Base-by-base conservation (phyloP, 106 monocot genomes). In the Dendrobium catenatum region DNA sequence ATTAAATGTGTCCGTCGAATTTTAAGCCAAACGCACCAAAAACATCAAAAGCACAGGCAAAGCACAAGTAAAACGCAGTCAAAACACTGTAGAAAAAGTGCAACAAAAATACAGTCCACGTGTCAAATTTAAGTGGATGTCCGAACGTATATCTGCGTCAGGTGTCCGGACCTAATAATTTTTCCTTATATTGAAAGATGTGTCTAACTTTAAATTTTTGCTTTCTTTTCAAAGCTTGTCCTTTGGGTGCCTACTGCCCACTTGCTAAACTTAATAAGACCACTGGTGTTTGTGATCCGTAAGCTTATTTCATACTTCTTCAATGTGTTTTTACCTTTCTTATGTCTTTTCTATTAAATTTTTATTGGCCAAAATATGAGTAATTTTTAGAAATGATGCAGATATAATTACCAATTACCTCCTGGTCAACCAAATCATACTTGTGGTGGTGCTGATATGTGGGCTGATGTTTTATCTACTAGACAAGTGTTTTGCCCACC, bases 281-380 rank as follows among this genome's bases (percentile, higher is more conserved):
- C 26, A 88, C 90, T 56, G 96, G 96, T 55, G 68, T 87, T 78
- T 96, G 96, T 85, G 90, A 94, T 77, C 96, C 96, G 96, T 96
- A 89, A 94, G 96, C 88, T 66, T 40, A 56, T 42, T 68, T 83
- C 76, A 13, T 81, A 9, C 29, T 27, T 72, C 6, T 47, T 47
- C 5, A 47, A 7, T 9, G 10, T 47, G 20, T 68, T 40, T 81
- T 55, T 27, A 18, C 17, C 18, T 58, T 18, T 58, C 56, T 15
- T 84, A 44, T 29, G 6, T 79, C 2, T 22, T 48, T 78, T n/a
- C 2, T 55, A 22, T 55, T 24, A 40, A 78, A 17, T 6, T 41
- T 56, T 3, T 24, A 15, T 18, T 27, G 26, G 24, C 15, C 42
- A 20, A 43, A 19, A 42, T 16, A 5, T 61, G n/a, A 29, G 33